Conservation (phyloP, 2,329 filamentous ascomycete genomes). For the Hymenotorrendiella dingleyae region DNA sequence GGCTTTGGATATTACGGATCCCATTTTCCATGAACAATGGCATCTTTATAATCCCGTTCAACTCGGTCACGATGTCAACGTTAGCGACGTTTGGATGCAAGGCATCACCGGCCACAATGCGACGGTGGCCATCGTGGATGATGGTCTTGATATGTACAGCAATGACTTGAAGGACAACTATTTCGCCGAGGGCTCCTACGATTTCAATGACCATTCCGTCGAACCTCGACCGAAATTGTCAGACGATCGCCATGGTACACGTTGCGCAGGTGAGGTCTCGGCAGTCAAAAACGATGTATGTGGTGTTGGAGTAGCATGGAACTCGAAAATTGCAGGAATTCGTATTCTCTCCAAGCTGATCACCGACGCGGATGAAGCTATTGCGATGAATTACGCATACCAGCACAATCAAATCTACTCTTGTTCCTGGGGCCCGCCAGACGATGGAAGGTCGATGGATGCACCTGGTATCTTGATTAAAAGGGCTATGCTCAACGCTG, state of each 20-base stretch:
- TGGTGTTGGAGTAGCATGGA: conserved; percentile 91
- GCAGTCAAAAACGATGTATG: conserved; percentile 91
- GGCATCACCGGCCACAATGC: conserved; percentile 85
- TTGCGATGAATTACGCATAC: conserved; percentile 86
- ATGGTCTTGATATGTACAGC: conserved; percentile 94
- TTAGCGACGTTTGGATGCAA: conserved; percentile 87
- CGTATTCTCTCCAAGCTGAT: conserved; percentile 90
- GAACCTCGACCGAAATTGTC: conserved; percentile 76
- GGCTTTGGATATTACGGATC: conserved; percentile 72
- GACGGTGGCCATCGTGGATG: conserved; percentile 91
- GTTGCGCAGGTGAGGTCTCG: conserved; percentile 90
- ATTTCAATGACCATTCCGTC: conserved; percentile 82
- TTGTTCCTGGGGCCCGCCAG: conserved; percentile 95
- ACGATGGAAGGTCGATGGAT: conserved; percentile 92
- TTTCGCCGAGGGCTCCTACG: conserved; percentile 85
- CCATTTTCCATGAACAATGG: conserved; percentile 93
- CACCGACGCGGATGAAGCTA: conserved; percentile 84
- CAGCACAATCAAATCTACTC: conserved; percentile 96
- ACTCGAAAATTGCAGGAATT: conserved; percentile 83
- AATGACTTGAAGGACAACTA: conserved; percentile 90
- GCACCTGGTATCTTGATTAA: conserved; percentile 83
- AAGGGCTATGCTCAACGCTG: conserved; percentile 83
- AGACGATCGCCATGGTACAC: conserved; percentile 86
- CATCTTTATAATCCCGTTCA: conserved; percentile 83
- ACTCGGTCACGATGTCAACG: conserved; percentile 86